These are phyloP conservation scores for Colletotrichum gloeosporioides DNA, from an alignment of 2,329 filamentous ascomycete species.

Conservation along the genomic window DNA sequence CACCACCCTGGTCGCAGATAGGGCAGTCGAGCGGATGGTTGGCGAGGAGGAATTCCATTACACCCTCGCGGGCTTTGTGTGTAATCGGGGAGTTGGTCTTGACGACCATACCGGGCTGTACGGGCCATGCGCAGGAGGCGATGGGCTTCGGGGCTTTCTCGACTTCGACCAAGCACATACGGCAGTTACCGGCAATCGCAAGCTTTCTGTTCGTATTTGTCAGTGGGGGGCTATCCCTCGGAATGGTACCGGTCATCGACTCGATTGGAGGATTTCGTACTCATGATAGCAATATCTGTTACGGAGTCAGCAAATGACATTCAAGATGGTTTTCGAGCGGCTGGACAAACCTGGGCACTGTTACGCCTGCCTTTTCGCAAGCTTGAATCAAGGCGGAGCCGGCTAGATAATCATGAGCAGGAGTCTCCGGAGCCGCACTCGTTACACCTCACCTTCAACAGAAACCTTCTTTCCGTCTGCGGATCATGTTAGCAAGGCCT, in stretches of 20 bases:
- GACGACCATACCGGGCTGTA: conserved; percentile 98
- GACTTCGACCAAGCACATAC: conserved; percentile 99
- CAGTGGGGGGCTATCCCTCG: conserved; percentile 35
- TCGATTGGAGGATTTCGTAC: conserved; percentile 56
- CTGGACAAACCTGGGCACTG: conserved; percentile 76
- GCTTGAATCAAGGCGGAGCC: conserved; percentile 98
- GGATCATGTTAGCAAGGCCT: conserved; percentile 34
- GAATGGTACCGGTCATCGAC: conserved; percentile 25
- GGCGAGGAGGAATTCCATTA: conserved; percentile 97
- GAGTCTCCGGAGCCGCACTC: conserved; percentile 19
- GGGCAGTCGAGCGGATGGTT: conserved; percentile 97
- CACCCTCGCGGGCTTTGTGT: conserved; percentile 97
- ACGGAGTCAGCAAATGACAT: conserved; percentile 25
- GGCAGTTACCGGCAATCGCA: conserved; percentile 98
- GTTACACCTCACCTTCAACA: conserved; percentile 75
- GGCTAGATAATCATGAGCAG: conserved; percentile 59
- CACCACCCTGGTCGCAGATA: conserved; percentile 98
- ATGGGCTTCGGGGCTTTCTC: conserved; percentile 96
- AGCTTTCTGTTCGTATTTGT: conserved; percentile 73
- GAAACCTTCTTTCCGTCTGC: conserved; percentile 97
- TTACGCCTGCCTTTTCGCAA: conserved; percentile 95
- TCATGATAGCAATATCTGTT: conserved; percentile 97
- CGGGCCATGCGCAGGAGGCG: conserved; percentile 97
- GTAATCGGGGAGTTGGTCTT: conserved; percentile 96
- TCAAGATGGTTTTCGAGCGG: neutral